Evolutionary conservation across 2,329 filamentous ascomycete genomes (phyloP).

Genomic region (Neofusicoccum sp.): DNA sequence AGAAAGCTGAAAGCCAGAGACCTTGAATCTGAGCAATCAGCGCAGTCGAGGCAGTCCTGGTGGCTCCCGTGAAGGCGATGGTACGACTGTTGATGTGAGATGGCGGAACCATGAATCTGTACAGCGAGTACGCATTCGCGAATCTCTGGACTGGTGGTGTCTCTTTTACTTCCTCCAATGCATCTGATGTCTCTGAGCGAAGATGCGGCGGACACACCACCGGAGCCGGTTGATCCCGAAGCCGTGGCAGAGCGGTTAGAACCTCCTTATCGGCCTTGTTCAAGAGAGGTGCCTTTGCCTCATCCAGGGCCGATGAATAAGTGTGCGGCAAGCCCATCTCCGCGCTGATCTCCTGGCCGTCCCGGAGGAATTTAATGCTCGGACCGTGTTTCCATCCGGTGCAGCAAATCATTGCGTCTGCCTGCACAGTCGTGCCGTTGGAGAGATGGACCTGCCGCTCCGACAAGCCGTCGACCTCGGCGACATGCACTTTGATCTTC

Average conservation of each 20-base stretch:
- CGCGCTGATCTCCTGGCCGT: slow-evolving; percentile 4
- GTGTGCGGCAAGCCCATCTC: slow-evolving; percentile 26
- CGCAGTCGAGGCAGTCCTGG: slow-evolving; percentile 37
- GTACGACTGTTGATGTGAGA: slow-evolving; percentile 31
- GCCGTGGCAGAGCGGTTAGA: slow-evolving; percentile 51
- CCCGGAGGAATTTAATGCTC: slow-evolving; percentile 47
- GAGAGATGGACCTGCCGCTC: slow-evolving; percentile 48
- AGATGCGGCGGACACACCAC: background rate
- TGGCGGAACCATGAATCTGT: slow-evolving; percentile 45
- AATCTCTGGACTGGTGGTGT: background rate
- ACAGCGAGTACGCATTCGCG: slow-evolving; percentile 41
- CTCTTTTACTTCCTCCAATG: slow-evolving; percentile 7
- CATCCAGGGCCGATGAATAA: slow-evolving; percentile 19
- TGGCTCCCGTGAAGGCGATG: slow-evolving; percentile 43
- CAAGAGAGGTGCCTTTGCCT: background rate
- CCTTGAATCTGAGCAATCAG: slow-evolving; percentile 38
- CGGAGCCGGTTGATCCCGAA: slow-evolving; percentile 28
- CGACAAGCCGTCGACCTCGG: slow-evolving; percentile 53
- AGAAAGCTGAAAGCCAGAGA: slow-evolving; percentile 59
- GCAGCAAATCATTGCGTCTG: slow-evolving; percentile 50
- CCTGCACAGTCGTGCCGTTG: slow-evolving; percentile 34
- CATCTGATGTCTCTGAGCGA: background rate
- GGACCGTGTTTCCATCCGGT: slow-evolving; percentile 59
- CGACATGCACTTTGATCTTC: slow-evolving; percentile 55
- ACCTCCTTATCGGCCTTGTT: slow-evolving; percentile 52